Percentiles rank a stretch among this genome's conserved stretches.
phyloP scores from a whole-genome alignment of 768 basidiomycete species.

The Termitomyces sp. region DNA sequence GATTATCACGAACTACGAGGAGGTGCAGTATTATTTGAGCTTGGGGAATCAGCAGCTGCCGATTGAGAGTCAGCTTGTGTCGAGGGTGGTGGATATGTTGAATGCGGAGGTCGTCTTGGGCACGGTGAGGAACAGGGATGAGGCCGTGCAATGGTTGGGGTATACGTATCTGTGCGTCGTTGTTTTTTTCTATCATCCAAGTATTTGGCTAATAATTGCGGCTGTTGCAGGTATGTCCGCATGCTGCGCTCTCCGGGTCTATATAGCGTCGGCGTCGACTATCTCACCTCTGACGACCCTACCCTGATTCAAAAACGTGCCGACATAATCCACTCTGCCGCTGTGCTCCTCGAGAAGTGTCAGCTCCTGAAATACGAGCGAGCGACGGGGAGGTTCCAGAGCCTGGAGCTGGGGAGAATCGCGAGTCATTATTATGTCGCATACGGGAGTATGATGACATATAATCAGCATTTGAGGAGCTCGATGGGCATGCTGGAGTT shows the following conservation, averaged over 20 bases:
- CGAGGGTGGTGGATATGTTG: slow-evolving; percentile 88
- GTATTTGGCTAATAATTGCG: neutral
- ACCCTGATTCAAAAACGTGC: slow-evolving; percentile 88
- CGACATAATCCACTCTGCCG: slow-evolving; percentile 92
- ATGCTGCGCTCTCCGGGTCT: slow-evolving; percentile 88
- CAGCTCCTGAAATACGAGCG: slow-evolving; percentile 94
- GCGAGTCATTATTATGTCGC: slow-evolving; percentile 96
- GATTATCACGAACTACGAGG: slow-evolving; percentile 96
- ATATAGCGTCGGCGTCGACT: slow-evolving; percentile 87
- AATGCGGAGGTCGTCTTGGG: slow-evolving; percentile 98
- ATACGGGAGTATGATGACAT: slow-evolving; percentile 92
- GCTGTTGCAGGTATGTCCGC: slow-evolving; percentile 70
- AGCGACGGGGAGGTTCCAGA: slow-evolving; percentile 80
- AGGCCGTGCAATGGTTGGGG: slow-evolving; percentile 96
- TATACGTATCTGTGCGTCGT: slow-evolving; percentile 85
- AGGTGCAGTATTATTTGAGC: slow-evolving; percentile 94
- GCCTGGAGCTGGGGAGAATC: slow-evolving; percentile 90
- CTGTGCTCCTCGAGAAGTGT: slow-evolving; percentile 90
- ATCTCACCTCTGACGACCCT: slow-evolving; percentile 64
- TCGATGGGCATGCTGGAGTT: slow-evolving; percentile 87
- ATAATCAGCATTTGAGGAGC: slow-evolving; percentile 88
- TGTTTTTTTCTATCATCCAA: slow-evolving; percentile 1
- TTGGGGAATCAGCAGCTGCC: slow-evolving; percentile 96
- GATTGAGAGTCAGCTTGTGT: slow-evolving; percentile 93
- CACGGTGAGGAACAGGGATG: slow-evolving; percentile 90